Base-by-base conservation (phyloP, 768 basidiomycete species). In the Boletus barrowsii region DNA sequence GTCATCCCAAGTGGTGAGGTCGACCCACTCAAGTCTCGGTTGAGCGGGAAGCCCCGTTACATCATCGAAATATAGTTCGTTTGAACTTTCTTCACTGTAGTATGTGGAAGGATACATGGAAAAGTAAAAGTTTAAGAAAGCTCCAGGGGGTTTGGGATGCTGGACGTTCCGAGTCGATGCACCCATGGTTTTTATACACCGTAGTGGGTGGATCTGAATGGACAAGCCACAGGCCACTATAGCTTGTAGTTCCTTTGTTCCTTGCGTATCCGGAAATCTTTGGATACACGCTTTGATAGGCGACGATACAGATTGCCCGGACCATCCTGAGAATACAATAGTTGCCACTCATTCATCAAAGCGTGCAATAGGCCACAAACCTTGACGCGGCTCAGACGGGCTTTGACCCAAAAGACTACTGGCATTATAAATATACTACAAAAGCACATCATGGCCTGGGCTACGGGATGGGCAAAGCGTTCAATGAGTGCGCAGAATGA, bases 1-100 rank as follows among this genome's bases (percentile, higher is more conserved):
- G 29, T 70, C 68, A 18, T 70, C 56, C 63, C 65, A 69, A 13
- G 60, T 58, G 26, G 56, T 10, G 15, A 70, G 62, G 51, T 70
- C 58, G 29, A 70, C 70, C 17, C 69, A 33, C 30, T 61, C 52
- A 20, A 58, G 7, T 18, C 11, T 42, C 5, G 46, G 45, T 22
- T 53, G 43, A 24, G 39, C 5, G 1, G 33, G 20, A 14, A 24
- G 48, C n/a, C 15, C 20, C 20, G 24, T n/a, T n/a, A 20, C 33
- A 11, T 11, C 18, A 11, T n/a, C 30, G 18, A 10, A n/a, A 48
- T 18, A 20, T 2, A 17, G 29, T 1, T 10, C 18, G 24, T 39
- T 35, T 10, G 33, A 14, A 14, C 26, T 29, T 8, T 29, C 26
- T 9, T 29, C 13, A 2, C 35, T 15, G 15, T 36, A 36, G 14